Evolutionary conservation across 805 yeast genomes (phyloP).

Genomic region (Cyberlindnera samutprakarnensis): DNA sequence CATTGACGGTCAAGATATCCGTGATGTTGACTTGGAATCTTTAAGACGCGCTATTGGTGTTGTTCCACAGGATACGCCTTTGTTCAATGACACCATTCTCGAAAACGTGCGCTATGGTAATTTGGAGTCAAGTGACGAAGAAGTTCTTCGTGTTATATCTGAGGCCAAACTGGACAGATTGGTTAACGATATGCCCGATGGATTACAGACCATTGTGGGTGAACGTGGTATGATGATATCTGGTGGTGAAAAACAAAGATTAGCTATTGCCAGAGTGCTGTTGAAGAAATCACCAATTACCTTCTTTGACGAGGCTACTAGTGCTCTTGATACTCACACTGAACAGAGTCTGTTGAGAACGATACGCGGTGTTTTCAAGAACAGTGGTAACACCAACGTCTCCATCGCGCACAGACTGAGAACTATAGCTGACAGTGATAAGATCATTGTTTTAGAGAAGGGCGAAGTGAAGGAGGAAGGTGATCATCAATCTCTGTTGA

Average conservation of each 20-base stretch:
- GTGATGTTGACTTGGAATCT: constrained; percentile 65
- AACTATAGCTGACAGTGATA: constrained; percentile 91
- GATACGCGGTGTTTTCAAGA: constrained; percentile 56
- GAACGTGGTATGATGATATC: constrained; percentile 98
- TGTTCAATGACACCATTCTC: constrained; percentile 82
- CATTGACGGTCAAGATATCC: constrained; percentile 85
- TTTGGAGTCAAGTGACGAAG: constrained; percentile 62
- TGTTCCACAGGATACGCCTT: constrained; percentile 96
- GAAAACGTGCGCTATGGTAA: constrained; percentile 88
- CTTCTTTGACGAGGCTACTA: constrained; percentile 95
- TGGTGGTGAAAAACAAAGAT: constrained; percentile 97
- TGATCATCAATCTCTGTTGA: constrained; percentile 58
- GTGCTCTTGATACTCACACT: constrained; percentile 94
- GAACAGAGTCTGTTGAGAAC: constrained; percentile 79
- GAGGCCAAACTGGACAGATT: constrained; percentile 64
- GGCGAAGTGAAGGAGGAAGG: constrained; percentile 89
- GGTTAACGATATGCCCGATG: constrained; percentile 71
- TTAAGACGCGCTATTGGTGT: constrained; percentile 75
- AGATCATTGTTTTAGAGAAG: constrained; percentile 75
- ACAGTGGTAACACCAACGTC: constrained; percentile 60
- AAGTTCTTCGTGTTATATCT: constrained; percentile 54
- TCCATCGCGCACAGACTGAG: constrained; percentile 91
- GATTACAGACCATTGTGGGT: constrained; percentile 82
- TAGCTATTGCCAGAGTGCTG: constrained; percentile 88
- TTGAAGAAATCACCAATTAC: constrained; percentile 83